Evolutionary conservation across 23 red algal genomes (phyloP), one percentile per base, ranked within the genome.

Genomic region (Chondrus crispus): DNA sequence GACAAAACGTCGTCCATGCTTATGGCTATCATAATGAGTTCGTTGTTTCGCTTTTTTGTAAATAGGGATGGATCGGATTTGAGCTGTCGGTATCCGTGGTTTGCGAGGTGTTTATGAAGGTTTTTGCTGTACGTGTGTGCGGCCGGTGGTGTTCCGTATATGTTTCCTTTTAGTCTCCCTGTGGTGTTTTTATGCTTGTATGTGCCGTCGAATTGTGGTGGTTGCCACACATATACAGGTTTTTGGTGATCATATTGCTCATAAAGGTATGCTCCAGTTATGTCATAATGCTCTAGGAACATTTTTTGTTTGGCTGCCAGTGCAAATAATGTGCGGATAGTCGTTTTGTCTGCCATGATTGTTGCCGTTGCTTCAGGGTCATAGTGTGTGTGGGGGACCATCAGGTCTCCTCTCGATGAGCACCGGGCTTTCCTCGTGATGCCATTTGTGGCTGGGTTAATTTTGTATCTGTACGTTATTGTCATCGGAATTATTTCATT

Each of bases 201-300:
- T 18, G 87, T 46, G 32, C 87, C 87, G 70, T 91, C 57, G 33
- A 68, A 81, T 22, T 13, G 24, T 14, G 87, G 45, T 14, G 46
- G 48, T 81, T 80, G 55, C 13, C 48, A 24, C 41, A 91, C 46
- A 47, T 4, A 81, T 14, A 64, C 49, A 26, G 87, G 43, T 81
- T 64, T 45, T 18, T 41, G 46, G 71, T 0, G 54, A 44, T 50
- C 46, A 7, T 36, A 88, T 35, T 20, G 13, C 52, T 80, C 87
- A 62, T 80, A 13, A 0, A 68, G 57, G 40, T 81, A 91, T 44
- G 73, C 64, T 32, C 58, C 45, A 5, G 8, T 91, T 6, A 91
- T 74, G n/a, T 91, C 70, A 20, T 68, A 33, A 68, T 86, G 82
- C 35, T 70, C 14, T n/a, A 71, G 53, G 37, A 71, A n/a, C 58